Percentiles rank a stretch among this genome's conserved stretches.
phyloP scores from a whole-genome alignment of 148 eudicot species.

The Bassia scoparia region DNA sequence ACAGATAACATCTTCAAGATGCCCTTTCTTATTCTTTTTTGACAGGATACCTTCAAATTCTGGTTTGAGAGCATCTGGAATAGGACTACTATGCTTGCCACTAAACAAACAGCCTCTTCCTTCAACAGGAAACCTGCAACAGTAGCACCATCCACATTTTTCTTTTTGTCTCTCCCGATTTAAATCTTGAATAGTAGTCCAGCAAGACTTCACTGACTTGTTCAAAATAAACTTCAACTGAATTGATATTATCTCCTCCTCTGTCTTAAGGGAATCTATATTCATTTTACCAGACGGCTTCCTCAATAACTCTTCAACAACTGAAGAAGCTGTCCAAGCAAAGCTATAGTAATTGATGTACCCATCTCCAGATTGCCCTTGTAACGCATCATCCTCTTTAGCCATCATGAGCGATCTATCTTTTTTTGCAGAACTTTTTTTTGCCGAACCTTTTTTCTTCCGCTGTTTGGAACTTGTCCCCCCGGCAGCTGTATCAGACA shows the following conservation, averaged over 20 bases:
- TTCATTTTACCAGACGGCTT: constrained; percentile 55
- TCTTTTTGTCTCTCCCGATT: constrained; percentile 50
- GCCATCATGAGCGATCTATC: constrained; percentile 17
- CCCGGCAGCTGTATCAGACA: constrained; percentile 24
- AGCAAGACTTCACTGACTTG: constrained; percentile 50
- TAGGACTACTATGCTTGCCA: constrained; percentile 31
- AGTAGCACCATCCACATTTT: constrained; percentile 93
- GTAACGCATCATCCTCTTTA: constrained; percentile 24
- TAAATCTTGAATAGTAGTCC: constrained; percentile 48
- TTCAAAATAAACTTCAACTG: constrained; percentile 67
- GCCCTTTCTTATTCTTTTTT: constrained; percentile 43
- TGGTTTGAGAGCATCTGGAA: constrained; percentile 39
- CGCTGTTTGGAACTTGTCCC: constrained; percentile 26
- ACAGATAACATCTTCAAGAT: constrained; percentile 63
- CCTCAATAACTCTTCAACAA: constrained; percentile 55
- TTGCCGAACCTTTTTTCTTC: constrained; percentile 34
- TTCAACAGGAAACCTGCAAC: constrained; percentile 65
- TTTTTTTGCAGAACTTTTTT: constrained; percentile 28
- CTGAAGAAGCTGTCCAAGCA: constrained; percentile 62
- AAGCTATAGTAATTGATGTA: constrained; percentile 65
- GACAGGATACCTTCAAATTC: constrained; percentile 42
- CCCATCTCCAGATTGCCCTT: constrained; percentile 24
- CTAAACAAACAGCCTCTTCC: constrained; percentile 70
- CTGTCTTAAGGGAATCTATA: constrained; percentile 38
- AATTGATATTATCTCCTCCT: constrained; percentile 56